Base-by-base conservation (phyloP, 805 yeast genomes). In the Wickerhamomyces chambardii region DNA sequence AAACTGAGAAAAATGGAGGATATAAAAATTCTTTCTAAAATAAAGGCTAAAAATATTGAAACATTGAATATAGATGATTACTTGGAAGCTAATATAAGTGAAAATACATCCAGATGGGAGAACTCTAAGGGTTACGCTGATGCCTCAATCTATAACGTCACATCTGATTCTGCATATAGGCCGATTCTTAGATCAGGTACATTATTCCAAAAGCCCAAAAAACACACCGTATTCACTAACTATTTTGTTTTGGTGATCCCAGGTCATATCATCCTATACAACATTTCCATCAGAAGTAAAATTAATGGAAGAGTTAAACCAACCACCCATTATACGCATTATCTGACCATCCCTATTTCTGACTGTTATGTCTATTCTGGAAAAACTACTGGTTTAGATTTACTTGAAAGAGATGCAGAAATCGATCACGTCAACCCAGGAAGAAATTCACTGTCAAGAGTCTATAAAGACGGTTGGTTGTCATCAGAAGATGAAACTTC, bases 381-480 rank as follows among this genome's bases (percentile, higher is more conserved):
- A 2, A 54, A 66, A 3, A 56, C 72, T 2, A 74, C 89, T 3
- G 67, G 64, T 11, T 50, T 66, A 25, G 87, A 80, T 42, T 58
- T 86, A 19, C 50, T 78, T 22, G 48, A 55, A 10, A 55, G 73
- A 11, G 70, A 63, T 33, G 58, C 53, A 17, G 68, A 66, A 18
- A 56, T 65, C 31, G 75, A 76, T 37, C 59, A 61, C 3, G 51
- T 57, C 16, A 57, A 68, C 37, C 80, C 83, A 0, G 84, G 80
- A 0, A 66, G 64, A 5, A 66, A 69, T 32, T 58, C 78, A 0
- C 51, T 82, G 22, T 95, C 97, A 0, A 61, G 94, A 26, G 62
- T 81, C 0, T 87, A 83, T 50, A 58, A 69, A 2, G 95, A 87
- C 56, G 96, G 96, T 0, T 82, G 94, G 86, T 71, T 67, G 43